Evolutionary conservation across 139 green algal genomes (phyloP).

Genomic region (Micromonas pusilla): DNA sequence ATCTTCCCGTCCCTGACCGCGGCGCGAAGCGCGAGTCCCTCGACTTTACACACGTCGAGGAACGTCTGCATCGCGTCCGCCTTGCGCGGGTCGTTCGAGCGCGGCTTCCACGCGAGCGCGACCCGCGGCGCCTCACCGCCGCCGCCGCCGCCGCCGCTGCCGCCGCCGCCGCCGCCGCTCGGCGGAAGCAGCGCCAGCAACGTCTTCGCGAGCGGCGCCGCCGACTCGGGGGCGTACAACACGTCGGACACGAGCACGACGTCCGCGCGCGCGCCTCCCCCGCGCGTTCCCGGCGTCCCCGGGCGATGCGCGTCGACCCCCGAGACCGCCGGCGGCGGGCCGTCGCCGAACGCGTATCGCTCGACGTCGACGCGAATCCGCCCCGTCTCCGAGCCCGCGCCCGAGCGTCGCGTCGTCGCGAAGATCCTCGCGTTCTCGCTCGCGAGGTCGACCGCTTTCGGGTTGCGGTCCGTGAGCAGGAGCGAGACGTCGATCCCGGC

Average conservation of each 20-base stretch:
- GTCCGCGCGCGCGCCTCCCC: not conserved
- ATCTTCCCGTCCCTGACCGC: too few species aligned
- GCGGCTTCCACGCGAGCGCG: not conserved
- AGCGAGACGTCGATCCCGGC: not conserved
- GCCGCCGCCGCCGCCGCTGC: too few species aligned
- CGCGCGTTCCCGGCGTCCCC: too few species aligned
- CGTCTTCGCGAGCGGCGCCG: not conserved
- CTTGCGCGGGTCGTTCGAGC: not conserved
- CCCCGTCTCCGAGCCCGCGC: too few species aligned
- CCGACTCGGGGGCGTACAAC: not conserved
- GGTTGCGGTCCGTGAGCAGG: not conserved
- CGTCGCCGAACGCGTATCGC: not conserved
- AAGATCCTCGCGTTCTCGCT: not conserved
- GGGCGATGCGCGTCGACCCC: too few species aligned
- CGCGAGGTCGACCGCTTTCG: not conserved
- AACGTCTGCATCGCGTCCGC: not conserved
- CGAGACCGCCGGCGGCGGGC: too few species aligned
- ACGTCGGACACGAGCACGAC: not conserved
- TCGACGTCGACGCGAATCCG: not conserved
- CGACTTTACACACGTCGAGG: not conserved
- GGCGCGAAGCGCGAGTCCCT: not conserved
- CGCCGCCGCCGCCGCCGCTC: too few species aligned
- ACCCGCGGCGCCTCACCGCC: too few species aligned
- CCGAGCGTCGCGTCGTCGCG: too few species aligned
- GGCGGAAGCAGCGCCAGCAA: not conserved